These are phyloP conservation scores for Stromatinia cepivora DNA, from an alignment of 2,329 filamentous ascomycete genomes.

Conservation along the genomic window DNA sequence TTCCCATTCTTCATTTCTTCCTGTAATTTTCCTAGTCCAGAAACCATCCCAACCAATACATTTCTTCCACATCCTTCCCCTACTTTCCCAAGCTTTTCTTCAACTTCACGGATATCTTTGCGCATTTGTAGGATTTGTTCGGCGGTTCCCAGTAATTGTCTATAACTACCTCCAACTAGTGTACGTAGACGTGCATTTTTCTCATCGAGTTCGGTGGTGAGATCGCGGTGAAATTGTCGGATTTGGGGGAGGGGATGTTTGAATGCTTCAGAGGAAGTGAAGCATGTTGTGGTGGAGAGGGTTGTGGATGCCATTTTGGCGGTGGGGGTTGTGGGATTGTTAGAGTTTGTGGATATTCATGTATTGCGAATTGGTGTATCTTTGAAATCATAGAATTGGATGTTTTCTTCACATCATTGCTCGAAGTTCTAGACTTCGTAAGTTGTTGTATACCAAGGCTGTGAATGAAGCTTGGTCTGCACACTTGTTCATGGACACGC, in stretches of 20 bases:
- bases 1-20: conserved; percentile 34
- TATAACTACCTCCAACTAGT: conserved; percentile 70
- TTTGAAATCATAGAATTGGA: not conserved
- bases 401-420: not conserved
- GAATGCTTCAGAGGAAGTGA: conserved; percentile 42
- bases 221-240: conserved; percentile 59
- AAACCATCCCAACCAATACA: conserved; percentile 65
- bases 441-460: conserved; percentile 2
- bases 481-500: conserved; percentile 1
- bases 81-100: conserved; percentile 69
- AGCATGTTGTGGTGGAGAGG: conserved; percentile 55
- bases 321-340: not conserved
- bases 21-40: conserved; percentile 54
- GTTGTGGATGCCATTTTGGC: conserved; percentile 36
- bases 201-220: conserved; percentile 61
- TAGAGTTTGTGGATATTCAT: not conserved
- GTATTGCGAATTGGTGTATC: not conserved
- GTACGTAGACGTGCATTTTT: conserved; percentile 62
- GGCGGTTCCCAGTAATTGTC: conserved; percentile 86
- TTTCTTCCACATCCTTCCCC: conserved; percentile 75
- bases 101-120: conserved; percentile 70
- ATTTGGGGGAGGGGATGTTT: conserved; percentile 62
- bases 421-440: not conserved
- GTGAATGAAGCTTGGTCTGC: conserved; percentile 3
- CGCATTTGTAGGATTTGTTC: conserved; percentile 94